Conservation (phyloP, 2,329 filamentous ascomycete genomes). For the Fusarium marasasianum region DNA sequence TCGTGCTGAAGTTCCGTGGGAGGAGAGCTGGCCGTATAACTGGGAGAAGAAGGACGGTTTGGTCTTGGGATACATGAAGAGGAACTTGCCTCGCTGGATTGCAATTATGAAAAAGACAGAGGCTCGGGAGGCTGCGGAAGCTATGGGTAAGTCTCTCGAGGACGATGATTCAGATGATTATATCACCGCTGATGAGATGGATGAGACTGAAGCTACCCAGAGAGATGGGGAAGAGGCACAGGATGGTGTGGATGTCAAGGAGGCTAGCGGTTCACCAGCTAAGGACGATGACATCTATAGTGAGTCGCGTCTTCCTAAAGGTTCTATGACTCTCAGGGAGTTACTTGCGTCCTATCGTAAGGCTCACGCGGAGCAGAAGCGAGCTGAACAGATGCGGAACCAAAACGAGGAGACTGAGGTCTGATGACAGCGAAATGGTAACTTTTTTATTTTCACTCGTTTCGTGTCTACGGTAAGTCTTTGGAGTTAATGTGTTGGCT, state of each 20-base stretch:
- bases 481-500: fast-evolving
- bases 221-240: too few relatives aligned
- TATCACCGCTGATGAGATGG: neutral
- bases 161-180: too few relatives aligned
- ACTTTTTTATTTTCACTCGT: neutral
- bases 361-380: neutral
- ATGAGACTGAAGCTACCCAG: neutral
- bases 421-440: fast-evolving
- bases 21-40: neutral
- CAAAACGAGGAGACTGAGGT: fast-evolving
- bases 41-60: neutral
- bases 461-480: neutral
- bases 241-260: neutral
- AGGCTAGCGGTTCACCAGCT: neutral
- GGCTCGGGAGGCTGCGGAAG: neutral
- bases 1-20: neutral
- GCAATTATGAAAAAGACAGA: neutral
- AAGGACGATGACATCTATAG: neutral
- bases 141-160: neutral
- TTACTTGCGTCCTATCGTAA: neutral
- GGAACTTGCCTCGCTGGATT: neutral
- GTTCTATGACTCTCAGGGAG: neutral
- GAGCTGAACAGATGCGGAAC: neutral
- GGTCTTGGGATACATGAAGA: neutral
- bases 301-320: neutral